Conservation (phyloP, 2,329 filamentous ascomycete species). For the Zelopaecilomyces penicillatus region DNA sequence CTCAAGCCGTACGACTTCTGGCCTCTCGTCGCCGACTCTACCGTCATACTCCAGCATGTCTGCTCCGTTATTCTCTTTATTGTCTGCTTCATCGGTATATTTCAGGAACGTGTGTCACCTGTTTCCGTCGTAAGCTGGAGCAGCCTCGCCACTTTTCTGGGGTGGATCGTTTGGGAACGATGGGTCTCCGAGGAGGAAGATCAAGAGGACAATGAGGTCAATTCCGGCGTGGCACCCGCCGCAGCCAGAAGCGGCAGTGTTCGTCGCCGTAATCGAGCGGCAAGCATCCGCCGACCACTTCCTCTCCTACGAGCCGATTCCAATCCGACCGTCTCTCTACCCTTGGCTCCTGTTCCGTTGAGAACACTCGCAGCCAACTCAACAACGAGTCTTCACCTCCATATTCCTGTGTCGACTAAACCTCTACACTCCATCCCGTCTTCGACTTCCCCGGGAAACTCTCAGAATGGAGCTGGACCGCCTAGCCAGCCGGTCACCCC, state of each 20-base stretch:
- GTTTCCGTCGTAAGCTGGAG: conserved; percentile 83
- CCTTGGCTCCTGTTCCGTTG: conserved; percentile 16
- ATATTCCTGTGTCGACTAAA: conserved; percentile 8
- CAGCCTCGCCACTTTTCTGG: conserved; percentile 71
- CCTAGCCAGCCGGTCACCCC: conserved; percentile 15
- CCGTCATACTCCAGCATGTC: conserved; percentile 94
- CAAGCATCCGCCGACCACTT: conserved; percentile 28
- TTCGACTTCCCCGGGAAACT: conserved; percentile 7
- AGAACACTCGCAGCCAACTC: conserved; percentile 36
- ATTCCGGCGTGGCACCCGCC: conserved; percentile 20
- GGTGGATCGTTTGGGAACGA: conserved; percentile 85
- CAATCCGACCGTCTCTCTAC: conserved; percentile 13
- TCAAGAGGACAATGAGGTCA: conserved; percentile 25
- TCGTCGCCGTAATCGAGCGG: conserved; percentile 26
- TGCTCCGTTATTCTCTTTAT: conserved; percentile 92
- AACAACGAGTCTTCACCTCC: conserved; percentile 31
- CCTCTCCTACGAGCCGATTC: conserved; percentile 21
- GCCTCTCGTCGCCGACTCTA: conserved; percentile 89
- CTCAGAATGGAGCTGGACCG: background rate
- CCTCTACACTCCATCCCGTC: conserved; percentile 12
- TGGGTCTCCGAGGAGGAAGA: conserved; percentile 71
- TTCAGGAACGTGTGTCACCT: conserved; percentile 77
- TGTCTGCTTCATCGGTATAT: conserved; percentile 87
- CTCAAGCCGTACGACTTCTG: conserved; percentile 96
- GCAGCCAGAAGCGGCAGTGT: conserved; percentile 28